Percentiles rank a stretch among this genome's conserved stretches.
phyloP scores from a whole-genome alignment of 805 yeast genomes.

The Wickerhamiella brachini region DNA sequence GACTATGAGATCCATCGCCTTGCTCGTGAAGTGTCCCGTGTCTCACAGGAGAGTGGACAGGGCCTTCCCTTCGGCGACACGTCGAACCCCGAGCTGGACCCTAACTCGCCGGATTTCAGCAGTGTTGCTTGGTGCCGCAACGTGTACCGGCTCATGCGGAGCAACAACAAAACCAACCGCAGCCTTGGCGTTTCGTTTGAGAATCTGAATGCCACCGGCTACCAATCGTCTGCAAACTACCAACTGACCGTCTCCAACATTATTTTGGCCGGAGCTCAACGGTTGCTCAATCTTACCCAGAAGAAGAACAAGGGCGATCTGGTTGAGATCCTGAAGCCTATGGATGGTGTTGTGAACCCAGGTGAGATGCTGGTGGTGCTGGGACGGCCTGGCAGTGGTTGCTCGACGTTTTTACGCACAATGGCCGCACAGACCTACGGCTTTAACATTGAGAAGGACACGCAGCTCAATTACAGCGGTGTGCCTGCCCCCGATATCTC shows the following conservation, averaged over 20 bases:
- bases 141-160: conserved; percentile 35
- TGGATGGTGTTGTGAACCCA: conserved; percentile 34
- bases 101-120: conserved; percentile 40
- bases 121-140: conserved; percentile 53
- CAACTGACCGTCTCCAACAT: conserved; percentile 44
- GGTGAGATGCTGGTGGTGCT: conserved; percentile 60
- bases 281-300: conserved; percentile 11
- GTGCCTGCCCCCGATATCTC: conserved; percentile 46
- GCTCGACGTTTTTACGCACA: conserved; percentile 54
- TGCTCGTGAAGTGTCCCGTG: conserved; percentile 2
- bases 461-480: conserved; percentile 45
- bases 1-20: conserved; percentile 2
- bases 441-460: conserved; percentile 37
- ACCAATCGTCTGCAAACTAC: conserved; percentile 37
- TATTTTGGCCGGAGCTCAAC: conserved; percentile 19
- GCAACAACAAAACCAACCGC: conserved; percentile 43
- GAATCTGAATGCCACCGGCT: conserved; percentile 42
- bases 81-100: conserved; percentile 40
- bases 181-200: conserved; percentile 50
- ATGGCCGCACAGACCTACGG: conserved; percentile 43
- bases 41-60: not conserved
- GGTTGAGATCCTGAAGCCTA: conserved; percentile 16
- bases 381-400: conserved; percentile 72
- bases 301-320: not conserved
- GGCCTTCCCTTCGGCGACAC: not conserved